Conservation (phyloP, 2,329 filamentous ascomycete species). For the Calonectria henricotiae region DNA sequence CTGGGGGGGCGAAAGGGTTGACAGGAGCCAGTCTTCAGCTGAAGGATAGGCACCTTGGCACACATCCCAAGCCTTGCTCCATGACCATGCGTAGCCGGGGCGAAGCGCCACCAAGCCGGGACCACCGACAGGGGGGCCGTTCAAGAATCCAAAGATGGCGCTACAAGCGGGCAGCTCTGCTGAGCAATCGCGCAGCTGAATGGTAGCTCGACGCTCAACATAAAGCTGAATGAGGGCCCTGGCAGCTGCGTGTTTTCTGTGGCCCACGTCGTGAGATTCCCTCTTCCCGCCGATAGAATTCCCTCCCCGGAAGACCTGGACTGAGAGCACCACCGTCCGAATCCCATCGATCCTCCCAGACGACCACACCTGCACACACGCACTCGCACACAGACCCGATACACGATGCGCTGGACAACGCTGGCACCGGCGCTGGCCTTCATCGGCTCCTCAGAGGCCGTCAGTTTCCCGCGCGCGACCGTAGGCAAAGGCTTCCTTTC, state of each 20-base stretch:
- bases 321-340: background rate
- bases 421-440: conserved; percentile 40
- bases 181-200: conserved; percentile 1
- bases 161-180: conserved; percentile 15
- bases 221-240: conserved; percentile 32
- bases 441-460: conserved; percentile 37
- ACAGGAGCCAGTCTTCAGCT: conserved; percentile 13
- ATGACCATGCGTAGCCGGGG: conserved; percentile 32
- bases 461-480: conserved; percentile 53
- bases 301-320: background rate
- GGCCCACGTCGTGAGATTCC: conserved; percentile 9
- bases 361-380: background rate
- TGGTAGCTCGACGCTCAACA: conserved; percentile 4
- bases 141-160: conserved; percentile 22
- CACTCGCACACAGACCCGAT: background rate
- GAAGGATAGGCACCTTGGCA: conserved; percentile 37
- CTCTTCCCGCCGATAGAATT: background rate
- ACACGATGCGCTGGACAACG: conserved; percentile 50
- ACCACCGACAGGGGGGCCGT: conserved; percentile 34
- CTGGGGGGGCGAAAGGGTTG: conserved; percentile 4
- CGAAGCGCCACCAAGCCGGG: conserved; percentile 38
- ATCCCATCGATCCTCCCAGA: background rate
- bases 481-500: conserved; percentile 59
- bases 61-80: conserved; percentile 32
- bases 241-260: conserved; percentile 1